Evolutionary conservation across 192 early-diverging fungal genomes (phyloP).

Genomic region (Coemansia sp.): DNA sequence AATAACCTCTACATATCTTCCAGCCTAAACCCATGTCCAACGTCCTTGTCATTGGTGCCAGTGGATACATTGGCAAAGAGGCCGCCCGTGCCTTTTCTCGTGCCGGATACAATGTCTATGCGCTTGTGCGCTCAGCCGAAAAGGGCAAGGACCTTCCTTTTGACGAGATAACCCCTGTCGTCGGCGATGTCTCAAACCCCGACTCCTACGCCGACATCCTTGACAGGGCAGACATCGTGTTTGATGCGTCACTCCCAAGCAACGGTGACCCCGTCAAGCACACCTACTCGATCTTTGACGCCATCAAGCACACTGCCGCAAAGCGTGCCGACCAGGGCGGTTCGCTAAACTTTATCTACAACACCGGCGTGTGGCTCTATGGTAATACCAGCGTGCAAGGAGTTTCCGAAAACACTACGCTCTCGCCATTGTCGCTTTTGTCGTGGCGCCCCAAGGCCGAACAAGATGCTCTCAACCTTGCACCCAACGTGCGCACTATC

Average conservation of each 20-base stretch:
- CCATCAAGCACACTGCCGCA: slow-evolving; percentile 7
- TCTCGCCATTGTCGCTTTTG: background rate
- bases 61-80: slow-evolving; percentile 14
- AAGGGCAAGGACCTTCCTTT: background rate
- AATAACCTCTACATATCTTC: too few species aligned
- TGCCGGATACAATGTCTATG: slow-evolving; percentile 4
- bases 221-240: slow-evolving; percentile 3
- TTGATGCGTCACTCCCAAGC: slow-evolving; percentile 5
- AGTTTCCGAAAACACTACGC: slow-evolving; percentile 1
- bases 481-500: slow-evolving; percentile 6
- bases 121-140: slow-evolving; percentile 6
- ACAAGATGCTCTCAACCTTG: background rate
- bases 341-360: slow-evolving; percentile 1
- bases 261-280: background rate
- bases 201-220: background rate
- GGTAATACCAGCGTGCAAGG: slow-evolving; percentile 1
- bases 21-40: too few species aligned
- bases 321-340: slow-evolving; percentile 5
- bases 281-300: slow-evolving; percentile 1
- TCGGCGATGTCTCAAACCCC: slow-evolving; percentile 4
- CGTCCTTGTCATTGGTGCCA: slow-evolving; percentile 12
- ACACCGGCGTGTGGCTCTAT: slow-evolving; percentile 2
- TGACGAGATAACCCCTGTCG: slow-evolving; percentile 4
- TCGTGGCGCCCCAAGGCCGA: slow-evolving; percentile 3
- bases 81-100: slow-evolving; percentile 12